Evolutionary conservation across 208 protist species (phyloP).

Genomic region (Crithidia mellificae): DNA sequence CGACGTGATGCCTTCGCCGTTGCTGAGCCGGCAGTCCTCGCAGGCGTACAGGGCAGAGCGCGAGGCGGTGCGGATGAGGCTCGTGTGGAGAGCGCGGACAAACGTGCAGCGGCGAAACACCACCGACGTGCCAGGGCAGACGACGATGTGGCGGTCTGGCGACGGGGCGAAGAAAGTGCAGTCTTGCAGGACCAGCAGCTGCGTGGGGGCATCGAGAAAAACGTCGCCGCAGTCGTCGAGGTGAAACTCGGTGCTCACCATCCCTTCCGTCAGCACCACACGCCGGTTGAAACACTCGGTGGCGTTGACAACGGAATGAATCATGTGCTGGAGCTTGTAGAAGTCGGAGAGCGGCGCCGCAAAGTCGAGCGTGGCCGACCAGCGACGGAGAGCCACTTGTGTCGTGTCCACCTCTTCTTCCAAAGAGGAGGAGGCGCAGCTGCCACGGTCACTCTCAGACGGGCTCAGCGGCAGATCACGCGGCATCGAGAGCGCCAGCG

Average conservation of each 20-base stretch:
- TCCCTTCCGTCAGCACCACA: slow-evolving; percentile 16
- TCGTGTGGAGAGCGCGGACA: slow-evolving; percentile 10
- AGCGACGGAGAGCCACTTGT: slow-evolving; percentile 23
- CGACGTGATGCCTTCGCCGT: slow-evolving; percentile 2
- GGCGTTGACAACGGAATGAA: slow-evolving; percentile 5
- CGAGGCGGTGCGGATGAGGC: slow-evolving; percentile 25
- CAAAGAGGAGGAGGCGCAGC: slow-evolving; percentile 29
- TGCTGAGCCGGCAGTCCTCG: slow-evolving; percentile 28
- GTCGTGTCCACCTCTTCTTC: slow-evolving; percentile 27
- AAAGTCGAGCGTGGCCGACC: slow-evolving; percentile 26
- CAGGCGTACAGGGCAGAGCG: slow-evolving; percentile 21
- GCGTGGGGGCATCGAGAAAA: slow-evolving; percentile 45
- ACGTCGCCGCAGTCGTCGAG: slow-evolving; percentile 44
- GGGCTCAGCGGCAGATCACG: slow-evolving; percentile 20
- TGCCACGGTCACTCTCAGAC: slow-evolving; percentile 29
- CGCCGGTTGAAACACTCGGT: slow-evolving; percentile 15
- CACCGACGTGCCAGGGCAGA: slow-evolving; percentile 46
- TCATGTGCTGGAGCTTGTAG: slow-evolving; percentile 27
- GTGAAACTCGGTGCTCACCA: slow-evolving; percentile 27
- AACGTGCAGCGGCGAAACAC: slow-evolving; percentile 59
- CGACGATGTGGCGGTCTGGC: slow-evolving; percentile 39
- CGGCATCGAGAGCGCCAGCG: slow-evolving; percentile 5
- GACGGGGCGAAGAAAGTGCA: slow-evolving; percentile 42
- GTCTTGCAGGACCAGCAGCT: slow-evolving; percentile 48
- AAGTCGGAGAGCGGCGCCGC: slow-evolving; percentile 18